Evolutionary conservation across 2,329 filamentous ascomycete species (phyloP), one percentile per base, ranked within the genome.

Genomic region (Epichloe baconii): DNA sequence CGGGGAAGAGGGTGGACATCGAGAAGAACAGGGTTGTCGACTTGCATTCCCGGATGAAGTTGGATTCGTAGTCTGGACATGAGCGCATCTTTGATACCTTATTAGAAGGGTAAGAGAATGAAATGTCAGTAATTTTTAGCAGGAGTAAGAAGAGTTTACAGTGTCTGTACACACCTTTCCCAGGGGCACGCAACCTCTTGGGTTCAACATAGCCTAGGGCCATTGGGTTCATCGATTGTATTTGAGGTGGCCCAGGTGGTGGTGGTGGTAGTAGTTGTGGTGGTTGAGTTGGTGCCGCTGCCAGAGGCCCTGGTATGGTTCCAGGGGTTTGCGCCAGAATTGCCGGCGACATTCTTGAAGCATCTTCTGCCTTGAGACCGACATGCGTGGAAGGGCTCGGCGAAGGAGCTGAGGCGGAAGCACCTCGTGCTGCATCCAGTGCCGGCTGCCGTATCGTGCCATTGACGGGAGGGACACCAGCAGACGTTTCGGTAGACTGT

Each of bases 31-130:
- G 79, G 80, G 26, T 77, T 77, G 8, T 80, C 71, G 2, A 81
- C 65, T 47, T 78, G 78, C 42, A 88, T 71, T 11, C 75, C 76
- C 1, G 85, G 82, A 61, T 91, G 85, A 7, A 83, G 83, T 51
- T 77, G 74, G 15, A 90, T 69, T 40, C 76, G 78, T 23, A 91
- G 69, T 49, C 78, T 80, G 4, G 77, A 78, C 47, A 91, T 77
- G 43, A 91, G 72, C 26, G 85, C 82, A 64, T 86, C 76, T 37
- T 73, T 65, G 44, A 73, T 58, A 55, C 71, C 77, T 81, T 47
- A 0, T 26, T 23, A 15, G 51, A 44, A 23, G 35, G n/a, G 12
- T 19, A 41, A 3, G 3, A 41, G 11, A 38, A 17, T 40, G 11
- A 38, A 17, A 26, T 4, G 34, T 42, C 17, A 50, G 8, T 8